Base-by-base conservation (phyloP, 495 filamentous ascomycete species). In the Aspergillus coremiiformis region DNA sequence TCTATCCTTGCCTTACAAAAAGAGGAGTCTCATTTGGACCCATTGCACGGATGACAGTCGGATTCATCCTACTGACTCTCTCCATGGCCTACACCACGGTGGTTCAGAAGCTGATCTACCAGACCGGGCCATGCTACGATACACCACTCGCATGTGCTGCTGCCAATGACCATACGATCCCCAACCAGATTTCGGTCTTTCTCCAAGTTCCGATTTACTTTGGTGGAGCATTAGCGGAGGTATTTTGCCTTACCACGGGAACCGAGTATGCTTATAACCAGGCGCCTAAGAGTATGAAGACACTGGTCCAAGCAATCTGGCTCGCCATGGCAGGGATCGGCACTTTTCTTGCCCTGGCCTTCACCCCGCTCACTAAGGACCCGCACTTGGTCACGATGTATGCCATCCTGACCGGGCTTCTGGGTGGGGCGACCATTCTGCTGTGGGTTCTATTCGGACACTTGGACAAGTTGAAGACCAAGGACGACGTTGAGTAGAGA, bases 121-220 rank as follows among this genome's bases (percentile, higher is more conserved):
- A 44, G 1, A 33, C 59, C 1, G 69, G 66, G 0, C 80, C 79
- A 0, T 83, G 81, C 59, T 81, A 76, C 55, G 57, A 74, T n/a
- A 8, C 20, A 5, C 77, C 80, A 0, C 64, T 73, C 1, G 58
- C 51, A 0, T 82, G 66, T 49, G 54, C 59, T n/a, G 59, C 52
- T 0, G 42, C 58, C 11, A 42, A 61, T 4, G 42, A 53, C 35
- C 50, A 50, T 17, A 26, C 48, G 5, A 55, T 61, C 26, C 70
- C 69, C n/a, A 73, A 77, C 22, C 49, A 69, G 1, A 62, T 81
- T 47, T 71, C 57, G 21, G 74, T 82, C 11, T 77, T 71, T 63
- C 65, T 78, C 0, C 83, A 86, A 63, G 65, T 73, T 4, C 74
- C 75, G 1, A 66, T 74, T 2, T 84, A 85, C 61, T 57, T 83